Conservation (phyloP, 2,329 filamentous ascomycete species). For the Fusarium torreyae region DNA sequence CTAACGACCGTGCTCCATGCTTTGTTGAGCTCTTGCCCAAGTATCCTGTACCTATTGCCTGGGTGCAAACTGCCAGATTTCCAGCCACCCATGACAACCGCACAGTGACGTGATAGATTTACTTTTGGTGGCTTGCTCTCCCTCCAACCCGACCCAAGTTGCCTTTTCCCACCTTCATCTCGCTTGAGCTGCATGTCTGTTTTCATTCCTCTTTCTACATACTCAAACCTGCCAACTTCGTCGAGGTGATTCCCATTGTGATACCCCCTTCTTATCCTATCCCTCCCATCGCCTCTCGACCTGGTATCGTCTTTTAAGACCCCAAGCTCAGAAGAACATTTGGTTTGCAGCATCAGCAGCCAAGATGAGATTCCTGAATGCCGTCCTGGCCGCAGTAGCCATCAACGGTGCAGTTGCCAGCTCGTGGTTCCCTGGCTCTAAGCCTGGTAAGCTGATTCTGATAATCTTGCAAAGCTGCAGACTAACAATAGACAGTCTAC, state of each 20-base stretch:
- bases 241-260: conserved; percentile 16
- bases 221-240: conserved; percentile 7
- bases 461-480: not conserved
- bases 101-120: conserved; percentile 52
- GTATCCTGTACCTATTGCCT: conserved; percentile 33
- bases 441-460: conserved; percentile 75
- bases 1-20: conserved; percentile 2
- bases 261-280: conserved; percentile 15
- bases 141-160: conserved; percentile 1
- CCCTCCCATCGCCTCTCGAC: conserved; percentile 4
- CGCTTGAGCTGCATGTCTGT: conserved; percentile 14
- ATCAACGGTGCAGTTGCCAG: conserved; percentile 79
- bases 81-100: conserved; percentile 44
- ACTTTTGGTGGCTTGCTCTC: conserved; percentile 36
- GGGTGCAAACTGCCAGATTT: conserved; percentile 35
- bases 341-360: conserved; percentile 2
- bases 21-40: conserved; percentile 35
- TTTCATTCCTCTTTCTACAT: conserved; percentile 27
- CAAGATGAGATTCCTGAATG: conserved; percentile 83
- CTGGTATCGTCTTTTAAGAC: conserved; percentile 2
- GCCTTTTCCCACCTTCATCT: conserved; percentile 27
- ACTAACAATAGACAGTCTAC: conserved; percentile 75
- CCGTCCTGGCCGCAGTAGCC: conserved; percentile 79
- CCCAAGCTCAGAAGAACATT: not conserved
- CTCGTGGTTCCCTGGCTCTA: conserved; percentile 83